A percentile compares a stretch with the other conserved stretches of the same genome.
Conservation (phyloP, 176 grass and related monocot genomes). For the Zizania latifolia region DNA sequence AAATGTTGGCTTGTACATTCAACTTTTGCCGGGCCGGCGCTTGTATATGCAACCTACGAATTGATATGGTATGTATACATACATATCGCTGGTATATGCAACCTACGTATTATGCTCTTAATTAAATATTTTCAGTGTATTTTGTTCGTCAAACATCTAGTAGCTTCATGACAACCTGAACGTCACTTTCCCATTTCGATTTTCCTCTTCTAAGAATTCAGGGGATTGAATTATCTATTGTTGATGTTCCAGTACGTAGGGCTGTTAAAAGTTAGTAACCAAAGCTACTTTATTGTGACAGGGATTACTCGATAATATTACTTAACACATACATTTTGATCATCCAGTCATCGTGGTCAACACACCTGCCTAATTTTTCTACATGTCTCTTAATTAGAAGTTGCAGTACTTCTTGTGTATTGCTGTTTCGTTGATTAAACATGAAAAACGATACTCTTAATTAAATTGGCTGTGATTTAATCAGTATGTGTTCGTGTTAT, state of each 20-base stretch:
- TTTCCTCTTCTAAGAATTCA: not conserved
- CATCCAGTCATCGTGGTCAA: not conserved
- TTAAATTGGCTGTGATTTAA: too few species aligned
- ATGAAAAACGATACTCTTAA: not conserved
- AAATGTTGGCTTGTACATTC: too few species aligned
- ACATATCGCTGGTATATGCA: too few species aligned
- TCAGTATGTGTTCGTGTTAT: too few species aligned
- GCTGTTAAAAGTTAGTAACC: not conserved
- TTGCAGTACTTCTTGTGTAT: not conserved
- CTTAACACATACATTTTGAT: constrained; percentile 14
- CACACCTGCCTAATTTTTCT: not conserved
- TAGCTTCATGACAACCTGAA: not conserved
- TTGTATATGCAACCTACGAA: too few species aligned
- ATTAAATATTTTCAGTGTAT: too few species aligned
- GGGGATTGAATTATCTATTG: not conserved
- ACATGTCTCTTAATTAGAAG: not conserved
- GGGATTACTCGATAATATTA: constrained; percentile 5
- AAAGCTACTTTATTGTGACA: not conserved
- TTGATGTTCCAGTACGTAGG: not conserved
- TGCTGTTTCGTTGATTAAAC: not conserved
- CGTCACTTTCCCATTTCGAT: not conserved
- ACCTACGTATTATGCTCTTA: too few species aligned
- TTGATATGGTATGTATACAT: too few species aligned
- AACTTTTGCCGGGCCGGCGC: too few species aligned
- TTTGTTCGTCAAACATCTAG: too few species aligned